Base-by-base conservation (phyloP, 2,329 filamentous ascomycete species). In the Coniochaeta hoffmannii region DNA sequence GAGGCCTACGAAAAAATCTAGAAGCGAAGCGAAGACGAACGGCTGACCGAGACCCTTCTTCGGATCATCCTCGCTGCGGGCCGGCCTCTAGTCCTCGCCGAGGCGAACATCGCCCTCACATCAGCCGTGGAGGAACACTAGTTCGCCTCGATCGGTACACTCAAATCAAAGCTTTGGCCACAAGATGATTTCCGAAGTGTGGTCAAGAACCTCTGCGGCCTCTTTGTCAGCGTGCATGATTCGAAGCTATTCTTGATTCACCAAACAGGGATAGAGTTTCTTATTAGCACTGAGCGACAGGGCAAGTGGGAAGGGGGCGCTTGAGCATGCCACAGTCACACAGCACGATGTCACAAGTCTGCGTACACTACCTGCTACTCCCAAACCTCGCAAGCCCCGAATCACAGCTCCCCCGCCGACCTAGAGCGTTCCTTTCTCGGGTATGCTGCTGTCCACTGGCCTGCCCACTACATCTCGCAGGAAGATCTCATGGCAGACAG, bases 1-100 rank as follows among this genome's bases (percentile, higher is more conserved):
- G 59, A 63, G 1, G 63, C 62, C 17, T 66, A 66, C 54, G 62
- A 66, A 31, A 57, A 57, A 15, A 64, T 66, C 4, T 54, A 66
- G 10, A 30, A 19, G 32, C 53, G 30, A 32, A 61, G 58, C 32
- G 1, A 22, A 34, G 34, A 59, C 38, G 22, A 15, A 11, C 8
- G 10, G 3, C n/a, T 28, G 46, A 57, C 58, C 6, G n/a, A 31
- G 31, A 57, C 35, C 14, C 38, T 60, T 5, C 54, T 63, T 10
- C 32, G 53, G 12, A 53, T 61, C 28, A 51, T 60, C 15, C 36
- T 54, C 24, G 59, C 58, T 24, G 62, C 61, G 12, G 53, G 10
- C 22, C 34, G 50, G 15, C 62, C 61, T 0, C 28, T 63, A 6
- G 61, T 58, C 7, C 50, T 62, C 2, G 53, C 52, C 28, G 60